Conservation (phyloP, 2,329 filamentous ascomycete species). For the Parastagonospora avenae region DNA sequence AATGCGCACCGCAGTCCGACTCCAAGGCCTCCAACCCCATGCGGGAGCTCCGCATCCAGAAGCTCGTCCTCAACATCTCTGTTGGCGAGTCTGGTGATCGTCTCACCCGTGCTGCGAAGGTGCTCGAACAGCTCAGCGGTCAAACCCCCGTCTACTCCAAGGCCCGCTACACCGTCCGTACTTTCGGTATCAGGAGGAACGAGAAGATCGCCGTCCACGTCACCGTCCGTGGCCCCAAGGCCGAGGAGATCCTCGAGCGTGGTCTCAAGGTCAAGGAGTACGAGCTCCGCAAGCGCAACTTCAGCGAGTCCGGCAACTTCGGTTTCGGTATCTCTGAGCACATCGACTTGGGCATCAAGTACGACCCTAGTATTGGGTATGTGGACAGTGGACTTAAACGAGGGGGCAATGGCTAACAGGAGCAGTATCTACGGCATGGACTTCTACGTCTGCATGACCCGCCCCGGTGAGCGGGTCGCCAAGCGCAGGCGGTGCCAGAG, state of each 20-base stretch:
- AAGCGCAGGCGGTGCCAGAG: slow-evolving; percentile 90
- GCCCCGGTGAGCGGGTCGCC: slow-evolving; percentile 96
- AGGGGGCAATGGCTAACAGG: slow-evolving; percentile 25
- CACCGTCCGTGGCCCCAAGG: slow-evolving; percentile 98
- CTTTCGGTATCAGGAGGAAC: slow-evolving; percentile 99
- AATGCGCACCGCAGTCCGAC: slow-evolving; percentile 41
- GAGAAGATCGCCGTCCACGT: slow-evolving; percentile 98
- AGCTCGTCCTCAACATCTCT: slow-evolving; percentile 99
- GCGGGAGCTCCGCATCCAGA: slow-evolving; percentile 99
- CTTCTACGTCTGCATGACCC: slow-evolving; percentile 99
- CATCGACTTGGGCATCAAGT: slow-evolving; percentile 99
- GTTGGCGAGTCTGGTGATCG: slow-evolving; percentile 99
- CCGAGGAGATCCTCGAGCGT: slow-evolving; percentile 99
- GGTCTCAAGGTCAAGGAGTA: slow-evolving; percentile 99
- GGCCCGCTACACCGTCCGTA: slow-evolving; percentile 99
- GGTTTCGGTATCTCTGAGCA: slow-evolving; percentile 99
- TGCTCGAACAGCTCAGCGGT: slow-evolving; percentile 99
- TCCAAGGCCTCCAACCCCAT: slow-evolving; percentile 93
- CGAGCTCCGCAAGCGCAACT: slow-evolving; percentile 99
- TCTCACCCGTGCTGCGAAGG: slow-evolving; percentile 99
- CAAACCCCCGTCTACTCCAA: slow-evolving; percentile 99
- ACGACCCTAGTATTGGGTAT: slow-evolving; percentile 49
- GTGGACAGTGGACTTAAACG: slow-evolving; percentile 11
- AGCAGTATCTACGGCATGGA: slow-evolving; percentile 74
- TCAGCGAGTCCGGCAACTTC: slow-evolving; percentile 95